phyloP scores from a whole-genome alignment of 2,329 filamentous ascomycete species.

The Aureobasidium sp. region DNA sequence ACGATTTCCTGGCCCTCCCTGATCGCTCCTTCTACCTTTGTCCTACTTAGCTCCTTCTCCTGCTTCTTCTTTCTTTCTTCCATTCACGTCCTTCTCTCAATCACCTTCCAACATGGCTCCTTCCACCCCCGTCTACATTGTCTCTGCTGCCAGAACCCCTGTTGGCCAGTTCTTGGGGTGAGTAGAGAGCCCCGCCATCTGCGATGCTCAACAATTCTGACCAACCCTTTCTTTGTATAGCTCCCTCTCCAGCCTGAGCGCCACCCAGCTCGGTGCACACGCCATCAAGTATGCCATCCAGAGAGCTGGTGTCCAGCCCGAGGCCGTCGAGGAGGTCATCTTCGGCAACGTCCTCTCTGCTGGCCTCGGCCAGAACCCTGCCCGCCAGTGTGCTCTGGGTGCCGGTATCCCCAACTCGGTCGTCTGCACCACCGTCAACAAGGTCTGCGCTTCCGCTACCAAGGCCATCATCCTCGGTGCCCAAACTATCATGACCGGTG shows the following conservation, averaged over 20 bases:
- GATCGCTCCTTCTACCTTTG: not conserved
- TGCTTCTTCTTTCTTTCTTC: not conserved
- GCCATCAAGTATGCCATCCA: conserved; percentile 90
- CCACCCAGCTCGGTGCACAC: conserved; percentile 76
- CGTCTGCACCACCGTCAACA: conserved; percentile 92
- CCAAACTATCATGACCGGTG: conserved; percentile 96
- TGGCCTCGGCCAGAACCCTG: conserved; percentile 91
- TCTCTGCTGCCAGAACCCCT: conserved; percentile 82
- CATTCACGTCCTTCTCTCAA: not conserved
- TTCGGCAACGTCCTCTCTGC: conserved; percentile 97
- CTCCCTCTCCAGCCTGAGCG: conserved; percentile 78
- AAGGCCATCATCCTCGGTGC: conserved; percentile 93
- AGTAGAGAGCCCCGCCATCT: conserved; percentile 22
- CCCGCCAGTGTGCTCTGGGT: conserved; percentile 83
- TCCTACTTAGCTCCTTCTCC: not conserved
- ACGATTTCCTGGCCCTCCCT: conserved; percentile 3
- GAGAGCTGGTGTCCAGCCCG: conserved; percentile 76
- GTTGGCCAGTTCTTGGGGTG: conserved; percentile 92
- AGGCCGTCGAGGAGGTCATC: conserved; percentile 92
- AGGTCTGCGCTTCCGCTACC: conserved; percentile 91
- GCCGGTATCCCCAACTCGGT: conserved; percentile 75
- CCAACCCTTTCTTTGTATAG: conserved; percentile 39
- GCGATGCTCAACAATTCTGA: not conserved
- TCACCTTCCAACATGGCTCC: conserved; percentile 52
- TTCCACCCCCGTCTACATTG: conserved; percentile 87